Percentiles rank a stretch among this genome's conserved stretches.
phyloP scores from a whole-genome alignment of 2,329 filamentous ascomycete genomes.

The Botrytis galanthina region DNA sequence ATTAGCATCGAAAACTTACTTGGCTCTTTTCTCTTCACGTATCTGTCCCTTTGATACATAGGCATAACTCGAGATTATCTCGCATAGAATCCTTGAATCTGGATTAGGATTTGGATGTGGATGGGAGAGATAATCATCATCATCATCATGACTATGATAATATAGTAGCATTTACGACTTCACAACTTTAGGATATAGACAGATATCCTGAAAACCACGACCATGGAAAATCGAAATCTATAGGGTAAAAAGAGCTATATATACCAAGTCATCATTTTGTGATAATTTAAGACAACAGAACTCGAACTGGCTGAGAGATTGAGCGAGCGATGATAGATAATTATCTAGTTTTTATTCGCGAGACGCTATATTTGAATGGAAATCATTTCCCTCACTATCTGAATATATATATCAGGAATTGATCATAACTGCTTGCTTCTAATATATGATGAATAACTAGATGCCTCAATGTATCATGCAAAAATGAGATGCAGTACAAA shows the following conservation, averaged over 20 bases:
- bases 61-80: no score
- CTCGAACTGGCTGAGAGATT: neutral
- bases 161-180: neutral
- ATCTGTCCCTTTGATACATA: neutral
- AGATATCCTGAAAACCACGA: neutral
- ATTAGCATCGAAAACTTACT: neutral
- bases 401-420: neutral
- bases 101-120: neutral
- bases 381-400: fast-evolving
- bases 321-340: neutral
- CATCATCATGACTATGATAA: no score
- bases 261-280: neutral
- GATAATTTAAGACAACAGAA: neutral
- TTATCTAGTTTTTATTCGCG: neutral
- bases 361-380: neutral
- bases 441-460: neutral
- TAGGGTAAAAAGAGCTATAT: neutral
- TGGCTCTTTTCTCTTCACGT: neutral
- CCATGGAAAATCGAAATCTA: neutral
- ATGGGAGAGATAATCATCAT: no score
- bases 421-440: neutral
- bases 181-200: neutral
- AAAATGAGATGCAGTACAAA: neutral
- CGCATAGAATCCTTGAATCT: neutral
- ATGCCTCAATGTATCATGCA: neutral